These are phyloP conservation scores for Abelmoschus esculentus DNA, from an alignment of 345 rosid species.

Conservation along the genomic window DNA sequence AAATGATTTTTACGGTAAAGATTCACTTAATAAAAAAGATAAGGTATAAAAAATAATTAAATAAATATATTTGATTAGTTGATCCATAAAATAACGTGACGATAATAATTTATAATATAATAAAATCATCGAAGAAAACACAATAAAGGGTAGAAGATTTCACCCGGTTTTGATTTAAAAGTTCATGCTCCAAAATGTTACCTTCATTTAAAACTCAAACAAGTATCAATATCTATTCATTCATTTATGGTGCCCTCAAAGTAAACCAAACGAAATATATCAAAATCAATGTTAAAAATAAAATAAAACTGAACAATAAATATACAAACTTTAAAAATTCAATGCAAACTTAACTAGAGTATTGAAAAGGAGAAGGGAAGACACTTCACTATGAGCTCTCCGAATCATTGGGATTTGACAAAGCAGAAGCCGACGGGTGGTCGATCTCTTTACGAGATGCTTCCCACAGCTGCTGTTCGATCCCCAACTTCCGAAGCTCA, in stretches of 20 bases:
- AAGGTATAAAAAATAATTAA: too few species aligned
- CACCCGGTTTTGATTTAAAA: background rate
- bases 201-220: background rate
- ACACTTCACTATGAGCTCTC: conserved; percentile 16
- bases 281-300: conserved; percentile 8
- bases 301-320: background rate
- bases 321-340: background rate
- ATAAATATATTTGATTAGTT: too few species aligned
- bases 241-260: background rate
- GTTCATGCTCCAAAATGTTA: background rate
- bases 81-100: too few species aligned
- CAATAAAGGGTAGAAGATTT: too few species aligned
- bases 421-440: conserved; percentile 20
- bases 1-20: too few species aligned
- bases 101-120: too few species aligned
- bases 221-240: background rate
- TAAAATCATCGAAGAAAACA: too few species aligned
- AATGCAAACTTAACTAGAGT: background rate
- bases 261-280: background rate
- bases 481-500: conserved; percentile 79
- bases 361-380: background rate
- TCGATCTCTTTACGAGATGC: conserved; percentile 64
- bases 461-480: conserved; percentile 90
- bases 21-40: too few species aligned
- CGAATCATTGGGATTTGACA: conserved; percentile 27